phyloP scores from a whole-genome alignment of 2,329 filamentous ascomycete species.

The Fusarium napiforme region DNA sequence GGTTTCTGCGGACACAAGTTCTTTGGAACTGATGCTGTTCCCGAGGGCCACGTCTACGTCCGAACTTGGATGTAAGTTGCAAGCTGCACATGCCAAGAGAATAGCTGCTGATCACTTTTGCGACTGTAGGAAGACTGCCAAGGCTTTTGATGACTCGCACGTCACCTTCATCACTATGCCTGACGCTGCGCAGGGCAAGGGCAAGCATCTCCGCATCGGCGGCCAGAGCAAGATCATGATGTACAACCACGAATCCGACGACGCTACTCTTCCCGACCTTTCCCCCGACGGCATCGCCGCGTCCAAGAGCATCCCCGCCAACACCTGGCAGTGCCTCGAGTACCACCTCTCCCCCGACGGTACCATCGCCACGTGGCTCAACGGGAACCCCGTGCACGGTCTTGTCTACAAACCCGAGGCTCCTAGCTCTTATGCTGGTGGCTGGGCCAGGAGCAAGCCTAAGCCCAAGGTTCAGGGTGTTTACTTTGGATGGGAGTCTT shows the following conservation, averaged over 20 bases:
- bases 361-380: constrained; percentile 70
- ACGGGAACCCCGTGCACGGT: constrained; percentile 61
- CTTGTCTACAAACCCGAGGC: constrained; percentile 56
- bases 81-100: background rate
- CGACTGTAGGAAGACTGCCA: constrained; percentile 62
- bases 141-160: constrained; percentile 67
- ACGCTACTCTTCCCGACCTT: constrained; percentile 70
- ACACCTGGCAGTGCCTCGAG: constrained; percentile 68
- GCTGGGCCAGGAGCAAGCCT: constrained; percentile 60
- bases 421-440: constrained; percentile 54
- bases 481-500: constrained; percentile 73
- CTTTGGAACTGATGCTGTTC: constrained; percentile 67
- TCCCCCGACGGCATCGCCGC: constrained; percentile 68
- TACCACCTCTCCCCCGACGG: constrained; percentile 69
- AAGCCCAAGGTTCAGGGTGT: constrained; percentile 65
- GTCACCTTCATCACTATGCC: constrained; percentile 73
- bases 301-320: constrained; percentile 61
- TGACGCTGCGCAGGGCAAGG: constrained; percentile 63
- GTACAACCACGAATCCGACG: constrained; percentile 72
- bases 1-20: constrained; percentile 70
- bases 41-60: constrained; percentile 67
- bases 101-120: background rate
- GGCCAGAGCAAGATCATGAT: constrained; percentile 70
- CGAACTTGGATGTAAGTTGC: constrained; percentile 63
- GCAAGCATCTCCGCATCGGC: constrained; percentile 71